Conservation (phyloP, 768 basidiomycete genomes). For the Mycena chlorophos region DNA sequence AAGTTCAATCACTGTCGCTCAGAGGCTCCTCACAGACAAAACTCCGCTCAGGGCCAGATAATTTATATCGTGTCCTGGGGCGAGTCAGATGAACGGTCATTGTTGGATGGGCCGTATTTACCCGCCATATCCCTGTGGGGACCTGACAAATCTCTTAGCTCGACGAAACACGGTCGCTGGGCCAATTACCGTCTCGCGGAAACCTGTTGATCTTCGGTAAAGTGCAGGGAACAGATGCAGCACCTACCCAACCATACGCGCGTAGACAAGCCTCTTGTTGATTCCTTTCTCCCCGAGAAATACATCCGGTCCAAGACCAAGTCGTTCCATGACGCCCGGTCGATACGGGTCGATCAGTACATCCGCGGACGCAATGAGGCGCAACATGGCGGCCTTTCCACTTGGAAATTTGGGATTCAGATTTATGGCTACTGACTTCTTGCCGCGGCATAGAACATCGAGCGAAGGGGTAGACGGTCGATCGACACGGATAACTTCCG, state of each 20-base stretch:
- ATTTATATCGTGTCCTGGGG: constrained; percentile 78
- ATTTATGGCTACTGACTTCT: constrained; percentile 73
- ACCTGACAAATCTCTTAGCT: constrained; percentile 41
- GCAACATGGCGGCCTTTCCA: constrained; percentile 56
- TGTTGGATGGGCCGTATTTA: constrained; percentile 32
- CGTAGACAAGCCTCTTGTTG: constrained; percentile 69
- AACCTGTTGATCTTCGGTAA: constrained; percentile 41
- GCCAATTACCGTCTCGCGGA: constrained; percentile 52
- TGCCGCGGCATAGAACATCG: constrained; percentile 68
- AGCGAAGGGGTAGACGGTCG: constrained; percentile 44
- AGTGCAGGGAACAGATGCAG: constrained; percentile 3
- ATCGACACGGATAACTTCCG: constrained; percentile 75
- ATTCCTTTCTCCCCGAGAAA: constrained; percentile 61
- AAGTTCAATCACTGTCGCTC: background rate
- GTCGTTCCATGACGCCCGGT: constrained; percentile 77
- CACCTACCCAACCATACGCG: constrained; percentile 72
- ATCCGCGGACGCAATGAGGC: constrained; percentile 67
- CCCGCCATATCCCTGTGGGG: constrained; percentile 77
- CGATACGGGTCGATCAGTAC: constrained; percentile 83
- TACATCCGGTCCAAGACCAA: constrained; percentile 74
- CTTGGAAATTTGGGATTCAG: constrained; percentile 64
- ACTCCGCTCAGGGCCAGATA: constrained; percentile 80
- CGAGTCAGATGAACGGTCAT: constrained; percentile 3
- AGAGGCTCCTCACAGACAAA: constrained; percentile 49
- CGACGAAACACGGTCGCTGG: constrained; percentile 3